phyloP scores from a whole-genome alignment of 1,284 basidiomycete genomes.

The Trametes sp. region DNA sequence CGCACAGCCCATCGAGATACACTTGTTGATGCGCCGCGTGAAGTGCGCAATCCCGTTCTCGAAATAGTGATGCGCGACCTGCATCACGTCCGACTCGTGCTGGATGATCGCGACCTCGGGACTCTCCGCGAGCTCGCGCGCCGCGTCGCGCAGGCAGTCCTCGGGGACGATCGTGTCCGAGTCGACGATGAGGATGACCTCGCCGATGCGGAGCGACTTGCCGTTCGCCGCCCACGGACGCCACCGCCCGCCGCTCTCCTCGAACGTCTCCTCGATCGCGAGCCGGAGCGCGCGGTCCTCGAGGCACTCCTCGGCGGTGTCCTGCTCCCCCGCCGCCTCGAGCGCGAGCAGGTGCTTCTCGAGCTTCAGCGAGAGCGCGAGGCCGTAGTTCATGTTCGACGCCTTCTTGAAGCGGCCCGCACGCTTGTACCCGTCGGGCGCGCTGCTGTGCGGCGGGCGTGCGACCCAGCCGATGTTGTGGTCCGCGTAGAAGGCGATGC shows the following conservation, averaged over 20 bases:
- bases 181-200: slow-evolving; percentile 77
- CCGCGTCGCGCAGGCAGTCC: slow-evolving; percentile 88
- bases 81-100: slow-evolving; percentile 87
- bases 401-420: slow-evolving; percentile 71
- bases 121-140: slow-evolving; percentile 77
- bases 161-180: slow-evolving; percentile 88
- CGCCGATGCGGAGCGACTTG: slow-evolving; percentile 68
- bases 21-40: slow-evolving; percentile 80
- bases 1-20: slow-evolving; percentile 77
- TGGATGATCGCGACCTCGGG: slow-evolving; percentile 87
- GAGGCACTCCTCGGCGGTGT: slow-evolving; percentile 47
- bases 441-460: slow-evolving; percentile 54
- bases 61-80: slow-evolving; percentile 87
- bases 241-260: slow-evolving; percentile 60
- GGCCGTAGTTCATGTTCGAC: slow-evolving; percentile 66
- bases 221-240: slow-evolving; percentile 73
- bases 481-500: slow-evolving; percentile 57
- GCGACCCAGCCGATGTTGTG: slow-evolving; percentile 65
- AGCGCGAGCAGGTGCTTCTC: slow-evolving; percentile 57
- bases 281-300: slow-evolving; percentile 71
- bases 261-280: slow-evolving; percentile 72
- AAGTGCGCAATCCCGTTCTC: slow-evolving; percentile 89
- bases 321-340: slow-evolving; percentile 47
- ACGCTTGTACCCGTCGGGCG: slow-evolving; percentile 56
- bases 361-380: slow-evolving; percentile 56